Conservation (phyloP, 352 stramenopile species). For the Globisporangium cederbergense region DNA sequence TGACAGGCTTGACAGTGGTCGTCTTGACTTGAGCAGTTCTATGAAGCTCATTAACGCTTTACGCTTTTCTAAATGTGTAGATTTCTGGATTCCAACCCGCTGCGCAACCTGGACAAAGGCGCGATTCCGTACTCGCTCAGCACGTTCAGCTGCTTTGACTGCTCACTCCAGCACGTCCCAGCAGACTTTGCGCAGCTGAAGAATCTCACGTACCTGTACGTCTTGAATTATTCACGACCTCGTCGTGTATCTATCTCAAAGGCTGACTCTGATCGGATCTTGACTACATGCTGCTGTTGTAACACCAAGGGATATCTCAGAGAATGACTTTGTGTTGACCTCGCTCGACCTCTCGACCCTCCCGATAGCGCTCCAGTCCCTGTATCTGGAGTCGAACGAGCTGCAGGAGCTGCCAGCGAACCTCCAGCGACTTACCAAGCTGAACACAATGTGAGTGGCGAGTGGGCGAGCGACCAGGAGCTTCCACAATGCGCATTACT, state of each 20-base stretch:
- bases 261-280: too few species aligned
- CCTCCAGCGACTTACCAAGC: neutral
- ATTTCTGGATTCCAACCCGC: neutral
- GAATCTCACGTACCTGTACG: neutral
- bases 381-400: constrained; percentile 1
- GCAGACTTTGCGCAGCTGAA: constrained; percentile 2
- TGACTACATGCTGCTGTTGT: neutral
- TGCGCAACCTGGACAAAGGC: neutral
- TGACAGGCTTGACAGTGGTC: too few species aligned
- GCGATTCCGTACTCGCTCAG: constrained; percentile 2
- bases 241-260: too few species aligned
- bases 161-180: constrained; percentile 2
- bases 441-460: neutral
- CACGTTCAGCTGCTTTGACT: neutral
- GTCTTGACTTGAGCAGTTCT: too few species aligned
- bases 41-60: too few species aligned
- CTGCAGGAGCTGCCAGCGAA: constrained; percentile 9
- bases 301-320: neutral
- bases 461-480: too few species aligned
- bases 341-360: neutral
- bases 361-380: neutral
- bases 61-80: neutral
- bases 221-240: neutral
- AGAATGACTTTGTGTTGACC: neutral
- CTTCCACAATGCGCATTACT: too few species aligned